These are phyloP conservation scores for Stachybotrys chartarum DNA, from an alignment of 2,329 filamentous ascomycete genomes.

Conservation along the genomic window DNA sequence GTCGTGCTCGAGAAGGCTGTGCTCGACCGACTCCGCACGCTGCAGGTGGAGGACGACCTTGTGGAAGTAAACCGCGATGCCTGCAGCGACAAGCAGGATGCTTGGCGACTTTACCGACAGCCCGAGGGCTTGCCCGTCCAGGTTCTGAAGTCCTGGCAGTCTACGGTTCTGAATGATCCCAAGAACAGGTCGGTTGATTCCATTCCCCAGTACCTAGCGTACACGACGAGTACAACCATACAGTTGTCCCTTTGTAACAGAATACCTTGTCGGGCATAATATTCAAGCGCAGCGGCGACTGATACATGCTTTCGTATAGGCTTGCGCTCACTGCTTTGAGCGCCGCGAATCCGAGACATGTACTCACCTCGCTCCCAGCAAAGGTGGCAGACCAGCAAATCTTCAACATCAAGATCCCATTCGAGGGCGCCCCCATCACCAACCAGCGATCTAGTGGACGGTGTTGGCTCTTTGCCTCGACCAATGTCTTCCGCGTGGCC, in stretches of 20 bases:
- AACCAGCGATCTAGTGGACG: conserved; percentile 76
- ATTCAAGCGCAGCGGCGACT: too few species aligned
- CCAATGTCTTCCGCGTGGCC: conserved; percentile 86
- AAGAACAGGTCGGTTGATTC: conserved; percentile 49
- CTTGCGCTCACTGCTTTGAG: conserved; percentile 70
- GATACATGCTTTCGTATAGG: conserved; percentile 27
- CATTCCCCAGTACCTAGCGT: neutral
- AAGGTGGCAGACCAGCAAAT: conserved; percentile 65
- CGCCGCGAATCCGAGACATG: conserved; percentile 55
- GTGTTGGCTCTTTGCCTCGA: conserved; percentile 88
- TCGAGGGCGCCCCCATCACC: conserved; percentile 76
- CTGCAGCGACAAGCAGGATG: conserved; percentile 17
- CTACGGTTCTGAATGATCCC: conserved; percentile 53
- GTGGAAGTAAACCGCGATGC: conserved; percentile 46
- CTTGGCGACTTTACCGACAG: conserved; percentile 10
- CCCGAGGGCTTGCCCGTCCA: conserved; percentile 43
- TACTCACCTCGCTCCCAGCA: conserved; percentile 58
- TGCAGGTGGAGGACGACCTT: conserved; percentile 42
- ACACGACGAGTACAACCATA: too few species aligned
- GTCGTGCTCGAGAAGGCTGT: conserved; percentile 34
- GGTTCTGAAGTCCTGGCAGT: conserved; percentile 52
- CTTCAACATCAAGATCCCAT: conserved; percentile 76
- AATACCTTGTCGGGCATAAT: too few species aligned
- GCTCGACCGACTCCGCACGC: conserved; percentile 32
- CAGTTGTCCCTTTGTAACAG: too few species aligned